A percentile compares a stretch with the other conserved stretches of the same genome.
Evolutionary conservation across 2,329 filamentous ascomycete species (phyloP).

Genomic region (Fusarium pseudograminearum): DNA sequence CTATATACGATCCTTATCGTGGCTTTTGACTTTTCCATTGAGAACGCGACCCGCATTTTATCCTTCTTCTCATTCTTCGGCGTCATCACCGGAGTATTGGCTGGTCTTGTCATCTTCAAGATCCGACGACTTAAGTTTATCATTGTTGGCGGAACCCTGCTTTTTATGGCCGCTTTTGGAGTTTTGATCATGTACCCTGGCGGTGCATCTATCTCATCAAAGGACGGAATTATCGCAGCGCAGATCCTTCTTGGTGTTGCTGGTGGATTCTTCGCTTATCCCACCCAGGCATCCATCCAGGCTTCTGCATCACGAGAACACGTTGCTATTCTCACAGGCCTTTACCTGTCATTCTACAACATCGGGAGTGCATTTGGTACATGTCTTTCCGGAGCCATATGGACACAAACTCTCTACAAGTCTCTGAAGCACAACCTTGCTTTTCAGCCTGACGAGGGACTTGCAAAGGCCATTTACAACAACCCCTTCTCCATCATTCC

Average conservation of each 20-base stretch:
- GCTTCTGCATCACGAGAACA: slow-evolving; percentile 54
- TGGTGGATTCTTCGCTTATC: slow-evolving; percentile 66
- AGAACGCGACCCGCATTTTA: slow-evolving; percentile 66
- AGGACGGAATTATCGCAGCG: slow-evolving; percentile 65
- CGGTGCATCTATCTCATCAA: slow-evolving; percentile 54
- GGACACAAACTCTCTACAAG: slow-evolving; percentile 56
- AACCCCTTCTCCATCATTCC: slow-evolving; percentile 53
- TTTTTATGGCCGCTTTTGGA: slow-evolving; percentile 68
- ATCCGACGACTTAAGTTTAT: slow-evolving; percentile 68
- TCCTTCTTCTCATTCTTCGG: slow-evolving; percentile 67
- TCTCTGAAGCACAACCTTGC: slow-evolving; percentile 50
- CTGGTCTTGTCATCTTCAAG: slow-evolving; percentile 64
- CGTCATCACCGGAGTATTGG: slow-evolving; percentile 64
- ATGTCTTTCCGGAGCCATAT: slow-evolving; percentile 56
- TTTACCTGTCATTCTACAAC: slow-evolving; percentile 58
- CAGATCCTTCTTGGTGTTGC: slow-evolving; percentile 69
- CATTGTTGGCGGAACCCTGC: slow-evolving; percentile 66
- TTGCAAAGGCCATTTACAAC: slow-evolving; percentile 54
- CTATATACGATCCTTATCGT: slow-evolving; percentile 70
- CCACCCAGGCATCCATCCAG: slow-evolving; percentile 57
- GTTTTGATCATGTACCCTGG: slow-evolving; percentile 68
- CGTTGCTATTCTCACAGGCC: slow-evolving; percentile 54
- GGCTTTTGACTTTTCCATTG: slow-evolving; percentile 67
- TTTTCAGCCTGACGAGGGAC: slow-evolving; percentile 52
- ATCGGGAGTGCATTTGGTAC: slow-evolving; percentile 58